Evolutionary conservation across 2,329 filamentous ascomycete species (phyloP), one percentile per base, ranked within the genome.

Genomic region (Venturiaceae sp.): DNA sequence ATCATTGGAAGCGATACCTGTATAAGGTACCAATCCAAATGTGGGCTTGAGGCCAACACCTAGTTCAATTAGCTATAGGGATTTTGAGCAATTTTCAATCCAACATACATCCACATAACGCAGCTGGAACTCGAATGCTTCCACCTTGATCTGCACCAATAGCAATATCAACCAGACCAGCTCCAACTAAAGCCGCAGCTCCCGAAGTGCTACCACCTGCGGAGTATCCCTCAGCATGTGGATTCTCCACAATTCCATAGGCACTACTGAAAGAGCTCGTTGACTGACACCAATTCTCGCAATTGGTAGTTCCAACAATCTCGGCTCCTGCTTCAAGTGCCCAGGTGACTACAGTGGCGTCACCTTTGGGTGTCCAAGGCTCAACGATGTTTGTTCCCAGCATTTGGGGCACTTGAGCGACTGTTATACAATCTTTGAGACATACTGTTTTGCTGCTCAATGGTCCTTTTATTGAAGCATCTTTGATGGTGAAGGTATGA

Each of bases 381-480:
- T 65, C 72, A 60, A 75, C 77, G 14, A 75, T 74, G 61, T 81
- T 76, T 44, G 75, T 82, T 0, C 80, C 79, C 44, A 77, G 74
- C 57, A 81, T 73, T 56, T 80, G 77, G 0, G 80, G 79, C 1
- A 83, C 77, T 0, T 75, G 77, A 1, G 78, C 78, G 1, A 83
- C 78, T 3, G 77, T 75, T 37, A 82, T 77, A 32, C 78, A 80
- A 62, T 83, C 80, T 63, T 83, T 83, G 14, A 83, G 61, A 59
- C 77, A 79, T 3, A 81, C 64, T 0, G 72, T 76, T 54, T 77
- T 81, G 0, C 74, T 76, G 63, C 66, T 30, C 57, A 58, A 16
- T 5, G 44, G 55, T 5, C 26, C 30, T 9, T 47, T 21, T 23
- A 37, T 59, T 2, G 62, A 33, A 47, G 64, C 55, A 62, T 68